Evolutionary conservation across 1,284 basidiomycete genomes (phyloP).

Genomic region (Hemileccinum hortonii): DNA sequence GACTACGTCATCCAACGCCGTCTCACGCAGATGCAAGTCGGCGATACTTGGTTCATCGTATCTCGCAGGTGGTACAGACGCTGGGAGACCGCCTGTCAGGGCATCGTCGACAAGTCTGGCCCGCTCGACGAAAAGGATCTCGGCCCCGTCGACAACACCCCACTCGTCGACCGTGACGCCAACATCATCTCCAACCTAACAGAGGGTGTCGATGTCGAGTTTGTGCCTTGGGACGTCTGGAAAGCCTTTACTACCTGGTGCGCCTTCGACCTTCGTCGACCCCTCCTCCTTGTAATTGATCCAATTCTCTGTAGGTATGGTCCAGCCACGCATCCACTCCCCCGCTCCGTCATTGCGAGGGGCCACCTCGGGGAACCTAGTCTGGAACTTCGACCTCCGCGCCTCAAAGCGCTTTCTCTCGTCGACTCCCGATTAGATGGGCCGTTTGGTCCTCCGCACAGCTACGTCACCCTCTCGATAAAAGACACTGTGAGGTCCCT

Average conservation of each 20-base stretch:
- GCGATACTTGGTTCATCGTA: constrained; percentile 80
- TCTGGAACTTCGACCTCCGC: constrained; percentile 81
- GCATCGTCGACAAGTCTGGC: constrained; percentile 65
- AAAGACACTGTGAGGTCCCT: constrained; percentile 49
- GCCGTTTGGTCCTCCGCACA: constrained; percentile 26
- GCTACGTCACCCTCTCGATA: constrained; percentile 47
- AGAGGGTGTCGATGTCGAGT: constrained; percentile 78
- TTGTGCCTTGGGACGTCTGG: constrained; percentile 77
- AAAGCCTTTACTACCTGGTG: constrained; percentile 65
- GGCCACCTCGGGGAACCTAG: constrained; percentile 51
- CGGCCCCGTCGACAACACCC: constrained; percentile 73
- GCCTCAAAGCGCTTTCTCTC: constrained; percentile 60
- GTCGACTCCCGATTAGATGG: constrained; percentile 28
- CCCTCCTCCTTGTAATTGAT: constrained; percentile 2
- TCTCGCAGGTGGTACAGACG: constrained; percentile 69
- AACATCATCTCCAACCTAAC: constrained; percentile 48
- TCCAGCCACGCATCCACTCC: constrained; percentile 49
- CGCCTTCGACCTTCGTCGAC: constrained; percentile 24
- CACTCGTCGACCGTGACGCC: constrained; percentile 56
- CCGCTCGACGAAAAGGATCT: constrained; percentile 58
- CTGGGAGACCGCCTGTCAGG: constrained; percentile 71
- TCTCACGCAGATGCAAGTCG: constrained; percentile 51
- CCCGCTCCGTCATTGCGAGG: constrained; percentile 65
- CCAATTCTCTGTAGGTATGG: constrained; percentile 62
- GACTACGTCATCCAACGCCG: constrained; percentile 49